A percentile compares a stretch with the other conserved stretches of the same genome.
Evolutionary conservation across 306 rosid species (phyloP).

Genomic region (Gastrolobium villosum): DNA sequence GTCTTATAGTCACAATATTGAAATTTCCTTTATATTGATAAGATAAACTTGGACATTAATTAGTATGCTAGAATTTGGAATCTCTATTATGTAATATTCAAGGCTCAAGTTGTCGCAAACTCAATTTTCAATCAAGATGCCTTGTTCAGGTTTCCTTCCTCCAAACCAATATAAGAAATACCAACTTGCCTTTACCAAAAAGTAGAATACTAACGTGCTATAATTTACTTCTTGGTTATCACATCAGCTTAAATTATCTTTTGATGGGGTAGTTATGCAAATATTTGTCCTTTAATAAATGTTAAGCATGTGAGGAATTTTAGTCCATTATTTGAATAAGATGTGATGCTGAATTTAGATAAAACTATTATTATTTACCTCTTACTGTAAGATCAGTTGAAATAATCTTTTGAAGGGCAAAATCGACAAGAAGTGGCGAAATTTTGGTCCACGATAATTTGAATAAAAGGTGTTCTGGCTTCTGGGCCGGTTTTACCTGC

Average conservation of each 20-base stretch:
- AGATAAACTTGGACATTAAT: not conserved
- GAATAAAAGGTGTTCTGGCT: not conserved
- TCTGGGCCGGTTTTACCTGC: too few species aligned
- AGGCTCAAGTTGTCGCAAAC: not conserved
- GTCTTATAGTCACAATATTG: not conserved
- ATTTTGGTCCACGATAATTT: not conserved
- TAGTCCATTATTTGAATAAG: not conserved
- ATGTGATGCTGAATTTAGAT: not conserved
- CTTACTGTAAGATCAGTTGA: not conserved
- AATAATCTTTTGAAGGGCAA: not conserved
- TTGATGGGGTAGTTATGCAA: not conserved
- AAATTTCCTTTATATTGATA: not conserved
- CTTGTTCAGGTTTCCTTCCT: conserved; percentile 1
- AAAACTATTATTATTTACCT: conserved; percentile 29
- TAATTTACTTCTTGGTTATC: not conserved
- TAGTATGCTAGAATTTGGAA: not conserved
- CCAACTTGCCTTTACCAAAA: too few species aligned
- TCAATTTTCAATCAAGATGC: not conserved
- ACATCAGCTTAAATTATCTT: not conserved
- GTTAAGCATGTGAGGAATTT: not conserved
- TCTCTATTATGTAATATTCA: not conserved
- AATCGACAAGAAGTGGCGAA: not conserved
- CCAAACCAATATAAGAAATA: not conserved
- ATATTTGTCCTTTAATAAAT: not conserved
- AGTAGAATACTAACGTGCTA: not conserved